Evolutionary conservation across 495 filamentous ascomycete species (phyloP).

Genomic region (Xanthoparmelia taractica): DNA sequence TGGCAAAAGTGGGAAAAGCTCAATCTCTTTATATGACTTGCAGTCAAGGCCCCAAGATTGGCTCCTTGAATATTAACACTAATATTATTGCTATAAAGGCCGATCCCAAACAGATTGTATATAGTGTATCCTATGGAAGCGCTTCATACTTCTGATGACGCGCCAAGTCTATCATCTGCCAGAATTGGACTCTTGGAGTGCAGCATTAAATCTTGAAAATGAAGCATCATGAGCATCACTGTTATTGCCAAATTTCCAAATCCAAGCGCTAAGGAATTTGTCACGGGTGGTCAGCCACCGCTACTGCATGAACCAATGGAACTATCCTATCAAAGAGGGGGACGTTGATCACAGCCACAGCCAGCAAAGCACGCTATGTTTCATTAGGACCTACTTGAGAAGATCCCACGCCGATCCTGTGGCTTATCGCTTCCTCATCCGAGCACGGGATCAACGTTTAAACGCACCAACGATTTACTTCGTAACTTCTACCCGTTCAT

Average conservation of each 20-base stretch:
- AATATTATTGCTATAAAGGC: not conserved
- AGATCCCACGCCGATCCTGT: slow-evolving; percentile 11
- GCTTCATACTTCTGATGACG: slow-evolving; percentile 6
- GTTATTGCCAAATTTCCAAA: not conserved
- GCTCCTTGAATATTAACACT: no score
- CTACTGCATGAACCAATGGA: slow-evolving; percentile 2
- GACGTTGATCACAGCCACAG: not conserved
- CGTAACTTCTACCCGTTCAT: no score
- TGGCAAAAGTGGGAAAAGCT: slow-evolving; percentile 13
- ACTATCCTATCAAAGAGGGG: not conserved
- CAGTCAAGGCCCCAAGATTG: not conserved
- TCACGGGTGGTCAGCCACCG: not conserved
- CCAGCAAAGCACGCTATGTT: not conserved
- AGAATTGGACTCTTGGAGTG: no score
- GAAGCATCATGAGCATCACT: not conserved
- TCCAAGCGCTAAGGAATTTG: no score
- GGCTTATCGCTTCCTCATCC: slow-evolving; percentile 9
- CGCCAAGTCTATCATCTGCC: slow-evolving; percentile 1
- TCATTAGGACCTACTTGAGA: no score
- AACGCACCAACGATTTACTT: not conserved
- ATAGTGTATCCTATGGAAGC: slow-evolving; percentile 6
- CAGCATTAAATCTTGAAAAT: slow-evolving; percentile 1
- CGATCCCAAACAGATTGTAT: not conserved
- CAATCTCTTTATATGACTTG: slow-evolving; percentile 20
- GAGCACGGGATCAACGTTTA: no score